Evolutionary conservation across 2,329 filamentous ascomycete species (phyloP), one percentile per base, ranked within the genome.

Genomic region (Elsinoe arachidis): DNA sequence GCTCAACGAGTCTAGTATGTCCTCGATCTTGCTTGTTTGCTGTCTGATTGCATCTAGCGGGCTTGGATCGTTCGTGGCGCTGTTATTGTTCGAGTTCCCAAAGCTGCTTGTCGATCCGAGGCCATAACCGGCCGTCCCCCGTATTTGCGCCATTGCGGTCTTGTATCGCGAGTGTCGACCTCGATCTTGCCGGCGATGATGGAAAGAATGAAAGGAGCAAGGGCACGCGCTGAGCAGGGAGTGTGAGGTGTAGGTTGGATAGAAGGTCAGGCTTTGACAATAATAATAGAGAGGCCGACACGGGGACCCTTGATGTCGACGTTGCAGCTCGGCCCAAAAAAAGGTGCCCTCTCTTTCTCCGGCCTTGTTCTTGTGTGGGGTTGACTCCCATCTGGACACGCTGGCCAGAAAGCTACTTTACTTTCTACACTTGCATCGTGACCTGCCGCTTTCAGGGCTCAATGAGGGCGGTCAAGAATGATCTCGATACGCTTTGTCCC

Each of bases 1-100:
- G 68, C 90, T 87, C 68, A 90, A 64, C 26, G 83, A 88, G 74
- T 97, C 93, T 70, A 99, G 75, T 70, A 88, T 76, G 71, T 99
- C 93, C 77, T 99, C 93, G 64, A 99, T 92, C 81, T 96, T 97
- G 85, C 88, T 96, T 54, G 93, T 99, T 74, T 97, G 91, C 72
- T 90, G 84, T 63, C 93, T 82, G 70, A 99, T 90, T 67, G 89
- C 82, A 72, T 96, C 93, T 65, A 99, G 82, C 58, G 87, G 84
- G 72, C 83, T 89, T 51, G 86, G 81, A 66, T 90, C 85, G 69
- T 80, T 81, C 58, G 78, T 81, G 59, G 79, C 82, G 64, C 86
- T 80, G 64, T 72, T 75, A 63, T 75, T 77, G 66, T 76, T 79
- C 59, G 78, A 78, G 49, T 80, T 82, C 62, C 82, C 85, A 57